Percentiles rank a stretch among this genome's conserved stretches.
Evolutionary conservation across 345 rosid genomes (phyloP).

Genomic region (Trapa bicornis): DNA sequence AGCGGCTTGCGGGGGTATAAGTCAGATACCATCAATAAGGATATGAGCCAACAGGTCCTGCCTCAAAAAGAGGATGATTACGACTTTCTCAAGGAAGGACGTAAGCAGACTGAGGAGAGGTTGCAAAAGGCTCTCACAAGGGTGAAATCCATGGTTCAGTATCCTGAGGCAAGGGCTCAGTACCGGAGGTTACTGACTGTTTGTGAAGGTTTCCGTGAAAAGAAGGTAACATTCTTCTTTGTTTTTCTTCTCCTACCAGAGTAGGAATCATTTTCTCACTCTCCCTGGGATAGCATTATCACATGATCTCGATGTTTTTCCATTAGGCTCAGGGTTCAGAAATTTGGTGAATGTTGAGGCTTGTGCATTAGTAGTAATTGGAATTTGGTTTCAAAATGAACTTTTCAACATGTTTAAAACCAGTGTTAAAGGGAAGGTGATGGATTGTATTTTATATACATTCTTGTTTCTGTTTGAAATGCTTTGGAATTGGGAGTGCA

Average conservation of each 20-base stretch:
- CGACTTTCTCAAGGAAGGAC: slow-evolving; percentile 79
- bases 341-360: no score
- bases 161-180: slow-evolving; percentile 79
- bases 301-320: background rate
- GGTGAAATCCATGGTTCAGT: slow-evolving; percentile 87
- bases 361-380: no score
- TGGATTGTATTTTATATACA: no score
- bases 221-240: slow-evolving; percentile 33
- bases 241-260: background rate
- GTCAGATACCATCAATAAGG: slow-evolving; percentile 31
- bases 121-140: slow-evolving; percentile 73
- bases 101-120: slow-evolving; percentile 84
- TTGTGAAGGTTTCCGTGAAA: slow-evolving; percentile 55
- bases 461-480: no score
- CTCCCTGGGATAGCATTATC: background rate
- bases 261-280: background rate
- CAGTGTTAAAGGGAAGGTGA: no score
- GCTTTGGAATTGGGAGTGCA: no score
- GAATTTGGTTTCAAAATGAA: no score
- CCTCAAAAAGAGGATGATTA: slow-evolving; percentile 59
- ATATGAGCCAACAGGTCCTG: slow-evolving; percentile 22
- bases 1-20: slow-evolving; percentile 76
- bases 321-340: no score
- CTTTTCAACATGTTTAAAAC: no score
- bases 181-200: slow-evolving; percentile 74